phyloP scores from a whole-genome alignment of 2,329 filamentous ascomycete species.

The Diaporthe amygdali region DNA sequence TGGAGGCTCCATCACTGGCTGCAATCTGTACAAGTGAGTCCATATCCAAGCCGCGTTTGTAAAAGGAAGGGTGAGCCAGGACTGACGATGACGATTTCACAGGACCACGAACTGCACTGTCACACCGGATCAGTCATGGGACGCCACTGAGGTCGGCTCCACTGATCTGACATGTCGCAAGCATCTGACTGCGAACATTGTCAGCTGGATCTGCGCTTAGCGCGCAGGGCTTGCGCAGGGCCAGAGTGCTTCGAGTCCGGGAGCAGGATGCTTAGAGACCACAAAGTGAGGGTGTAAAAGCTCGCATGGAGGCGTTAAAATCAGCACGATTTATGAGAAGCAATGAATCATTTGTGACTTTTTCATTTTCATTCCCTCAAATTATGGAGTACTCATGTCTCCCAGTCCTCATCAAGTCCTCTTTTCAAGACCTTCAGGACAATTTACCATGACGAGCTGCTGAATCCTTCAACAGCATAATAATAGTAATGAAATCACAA shows the following conservation, averaged over 20 bases:
- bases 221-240: no score
- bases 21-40: conserved; percentile 20
- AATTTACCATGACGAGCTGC: neutral
- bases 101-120: conserved; percentile 17
- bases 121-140: conserved; percentile 18
- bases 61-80: neutral
- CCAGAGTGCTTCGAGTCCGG: no score
- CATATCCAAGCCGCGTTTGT: neutral
- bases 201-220: conserved; percentile 20
- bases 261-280: no score
- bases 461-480: neutral
- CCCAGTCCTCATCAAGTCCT: neutral
- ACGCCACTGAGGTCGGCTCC: conserved; percentile 11
- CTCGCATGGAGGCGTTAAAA: no score
- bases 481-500: neutral
- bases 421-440: neutral
- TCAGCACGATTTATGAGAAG: no score
- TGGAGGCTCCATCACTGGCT: neutral
- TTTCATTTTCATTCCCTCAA: neutral
- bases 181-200: conserved; percentile 14
- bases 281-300: no score
- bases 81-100: neutral
- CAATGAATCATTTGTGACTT: neutral
- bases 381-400: neutral
- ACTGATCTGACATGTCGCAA: conserved; percentile 23